These are phyloP conservation scores for Themeda triandra DNA, from an alignment of 176 grass and related monocot genomes.

Conservation along the genomic window DNA sequence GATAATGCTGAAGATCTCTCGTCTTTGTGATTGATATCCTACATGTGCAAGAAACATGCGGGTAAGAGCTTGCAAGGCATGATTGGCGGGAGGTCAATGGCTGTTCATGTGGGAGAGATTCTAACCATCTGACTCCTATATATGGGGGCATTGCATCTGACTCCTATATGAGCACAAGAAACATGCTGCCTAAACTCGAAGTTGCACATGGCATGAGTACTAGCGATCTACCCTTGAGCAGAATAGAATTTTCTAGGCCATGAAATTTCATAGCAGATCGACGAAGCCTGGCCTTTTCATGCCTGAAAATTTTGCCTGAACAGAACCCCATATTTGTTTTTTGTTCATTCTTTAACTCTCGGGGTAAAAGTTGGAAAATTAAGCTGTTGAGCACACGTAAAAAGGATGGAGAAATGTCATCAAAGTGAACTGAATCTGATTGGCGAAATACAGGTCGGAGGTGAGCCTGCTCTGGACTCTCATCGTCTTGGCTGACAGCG, in stretches of 20 bases:
- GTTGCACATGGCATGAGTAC: background rate
- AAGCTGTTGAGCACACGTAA: too few species aligned
- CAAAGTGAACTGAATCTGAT: background rate
- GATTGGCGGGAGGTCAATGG: constrained; percentile 1
- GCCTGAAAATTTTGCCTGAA: background rate
- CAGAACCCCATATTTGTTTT: background rate
- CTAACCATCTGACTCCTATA: background rate
- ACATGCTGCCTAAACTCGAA: background rate
- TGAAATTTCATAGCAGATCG: background rate
- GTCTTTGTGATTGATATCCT: background rate
- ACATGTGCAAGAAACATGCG: constrained; percentile 2
- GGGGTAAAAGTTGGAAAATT: background rate
- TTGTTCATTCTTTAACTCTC: background rate
- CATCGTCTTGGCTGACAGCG: background rate
- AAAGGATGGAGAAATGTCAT: background rate
- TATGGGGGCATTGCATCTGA: background rate
- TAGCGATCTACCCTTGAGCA: background rate
- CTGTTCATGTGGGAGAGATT: background rate
- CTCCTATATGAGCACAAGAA: too few species aligned
- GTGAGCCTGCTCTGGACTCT: background rate
- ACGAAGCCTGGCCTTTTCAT: background rate
- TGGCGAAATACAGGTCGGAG: background rate
- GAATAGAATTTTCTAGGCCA: background rate
- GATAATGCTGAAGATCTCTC: background rate
- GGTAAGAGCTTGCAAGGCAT: background rate